Base-by-base conservation (phyloP, 176 grass and related monocot genomes). In the Ensete ventricosum region DNA sequence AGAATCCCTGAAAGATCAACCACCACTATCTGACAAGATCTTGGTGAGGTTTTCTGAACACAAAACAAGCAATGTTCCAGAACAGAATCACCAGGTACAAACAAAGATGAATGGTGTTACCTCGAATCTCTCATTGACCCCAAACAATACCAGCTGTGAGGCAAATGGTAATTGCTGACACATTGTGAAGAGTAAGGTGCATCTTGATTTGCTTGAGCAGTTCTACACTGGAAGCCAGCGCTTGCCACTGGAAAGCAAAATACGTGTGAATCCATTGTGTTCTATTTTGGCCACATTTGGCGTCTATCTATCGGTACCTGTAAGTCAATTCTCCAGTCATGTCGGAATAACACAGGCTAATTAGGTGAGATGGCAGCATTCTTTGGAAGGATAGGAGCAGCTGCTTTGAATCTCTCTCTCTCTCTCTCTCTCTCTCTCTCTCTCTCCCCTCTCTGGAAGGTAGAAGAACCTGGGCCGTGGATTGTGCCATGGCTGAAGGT, bases 1-100 rank as follows among this genome's bases (percentile, higher is more conserved):
- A 55, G 86, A 94, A 55, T 52, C 89, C 62, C 79, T 91, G 62
- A 64, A 75, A 52, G 82, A 88, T 12, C 77, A 84, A 14, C 75
- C 67, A 1, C 77, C 65, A 20, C 73, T 73, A n/a, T 86, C 77
- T 25, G 76, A 80, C 22, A 84, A 86, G 27, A 77, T 14, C 7
- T 19, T 59, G 2, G 68, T 73, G 17, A 86, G 83, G 70, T 77
- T 80, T 52, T 77, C 76, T 54, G 84, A 78, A 76, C 70, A 79
- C 14, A 84, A 86, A 87, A 29, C 76, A 75, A 66, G 70, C 19
- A 72, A 73, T 77, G 62, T n/a, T n/a, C 3, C 13, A 24, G 80
- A 84, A 62, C 79, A 81, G 80, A 73, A 68, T 64, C 72, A 76
- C 54, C 43, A 76, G 9, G 16, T 49, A 22, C 73, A 54, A 74